Evolutionary conservation across 2,329 filamentous ascomycete genomes (phyloP), one percentile per base, ranked within the genome.

Genomic region (Apiospora pterosperma): DNA sequence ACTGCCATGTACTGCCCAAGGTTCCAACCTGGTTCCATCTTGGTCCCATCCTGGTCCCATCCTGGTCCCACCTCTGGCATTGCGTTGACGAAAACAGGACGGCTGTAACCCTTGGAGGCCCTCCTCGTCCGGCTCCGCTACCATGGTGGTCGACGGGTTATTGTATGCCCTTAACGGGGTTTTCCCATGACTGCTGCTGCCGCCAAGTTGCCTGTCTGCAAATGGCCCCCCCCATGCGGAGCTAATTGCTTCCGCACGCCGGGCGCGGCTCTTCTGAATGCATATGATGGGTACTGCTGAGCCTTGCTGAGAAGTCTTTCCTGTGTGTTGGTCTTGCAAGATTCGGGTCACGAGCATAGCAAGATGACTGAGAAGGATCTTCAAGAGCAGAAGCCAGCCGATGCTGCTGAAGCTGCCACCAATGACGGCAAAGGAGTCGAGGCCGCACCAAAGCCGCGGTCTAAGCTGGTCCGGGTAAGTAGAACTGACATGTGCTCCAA

Each of bases 251-350:
- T 55, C 48, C 48, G 48, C 48, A 34, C 48, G 48, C 48, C 48
- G 48, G 48, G 48, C 48, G 48, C 48, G 48, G 48, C 48, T 55
- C 48, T 55, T 55, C 44, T 55, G 48, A 25, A 16, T 25, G 48
- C 48, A 55, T 34, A 34, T 34, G 48, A 55, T 55, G 48, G 48
- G 34, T n/a, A 16, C 19, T 21, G 60, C 23, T 48, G 60, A 44
- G 36, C 60, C 36, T 48, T 41, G 60, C 25, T 38, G 59, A 41
- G 38, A 41, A 60, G 59, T 60, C 59, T 60, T 60, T 34, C 25
- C 25, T 19, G 38, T 21, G 12, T 59, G 59, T 60, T 63, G 48
- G 48, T 55, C 48, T 55, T 55, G 48, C 19, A 34, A 55, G 16
- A 55, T 25, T 34, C 16, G 7, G 48, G 44, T 52, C 44, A 28